phyloP scores from a whole-genome alignment of 345 rosid genomes.

The Erysimum cheiranthoides region DNA sequence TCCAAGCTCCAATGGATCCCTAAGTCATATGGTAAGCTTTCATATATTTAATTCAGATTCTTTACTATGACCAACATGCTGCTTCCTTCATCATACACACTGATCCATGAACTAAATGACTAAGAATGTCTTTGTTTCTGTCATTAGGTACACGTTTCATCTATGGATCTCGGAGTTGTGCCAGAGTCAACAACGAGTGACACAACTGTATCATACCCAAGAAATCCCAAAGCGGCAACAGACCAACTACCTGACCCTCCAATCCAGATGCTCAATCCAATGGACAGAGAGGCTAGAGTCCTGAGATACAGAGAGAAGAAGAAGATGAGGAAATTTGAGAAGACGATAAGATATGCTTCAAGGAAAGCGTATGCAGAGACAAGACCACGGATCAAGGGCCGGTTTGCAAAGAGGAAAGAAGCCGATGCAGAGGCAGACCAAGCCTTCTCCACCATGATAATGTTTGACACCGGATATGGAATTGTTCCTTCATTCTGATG shows the following conservation, averaged over 20 bases:
- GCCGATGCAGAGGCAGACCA: conserved; percentile 67
- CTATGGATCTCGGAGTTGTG: conserved; percentile 51
- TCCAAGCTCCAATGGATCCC: conserved; percentile 69
- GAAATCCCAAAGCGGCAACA: conserved; percentile 62
- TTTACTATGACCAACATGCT: conserved; percentile 1
- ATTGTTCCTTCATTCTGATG: conserved; percentile 75
- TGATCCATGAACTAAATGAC: background rate
- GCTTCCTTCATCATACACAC: background rate
- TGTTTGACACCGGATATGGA: conserved; percentile 64
- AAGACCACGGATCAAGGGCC: conserved; percentile 92
- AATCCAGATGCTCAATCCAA: conserved; percentile 65
- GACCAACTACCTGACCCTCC: conserved; percentile 62
- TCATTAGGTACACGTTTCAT: conserved; percentile 19
- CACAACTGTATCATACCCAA: conserved; percentile 56
- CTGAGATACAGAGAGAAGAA: conserved; percentile 93
- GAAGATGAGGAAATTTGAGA: conserved; percentile 87
- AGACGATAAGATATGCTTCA: conserved; percentile 95
- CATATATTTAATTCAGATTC: background rate
- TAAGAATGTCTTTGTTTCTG: background rate
- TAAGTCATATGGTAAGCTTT: conserved; percentile 46
- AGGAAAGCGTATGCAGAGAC: conserved; percentile 95
- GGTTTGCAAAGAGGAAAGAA: conserved; percentile 86
- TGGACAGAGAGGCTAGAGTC: conserved; percentile 94
- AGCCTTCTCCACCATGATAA: conserved; percentile 59
- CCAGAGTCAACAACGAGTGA: conserved; percentile 71